Evolutionary conservation across 805 yeast species (phyloP).

Genomic region (Nakazawaea ishiwadae): DNA sequence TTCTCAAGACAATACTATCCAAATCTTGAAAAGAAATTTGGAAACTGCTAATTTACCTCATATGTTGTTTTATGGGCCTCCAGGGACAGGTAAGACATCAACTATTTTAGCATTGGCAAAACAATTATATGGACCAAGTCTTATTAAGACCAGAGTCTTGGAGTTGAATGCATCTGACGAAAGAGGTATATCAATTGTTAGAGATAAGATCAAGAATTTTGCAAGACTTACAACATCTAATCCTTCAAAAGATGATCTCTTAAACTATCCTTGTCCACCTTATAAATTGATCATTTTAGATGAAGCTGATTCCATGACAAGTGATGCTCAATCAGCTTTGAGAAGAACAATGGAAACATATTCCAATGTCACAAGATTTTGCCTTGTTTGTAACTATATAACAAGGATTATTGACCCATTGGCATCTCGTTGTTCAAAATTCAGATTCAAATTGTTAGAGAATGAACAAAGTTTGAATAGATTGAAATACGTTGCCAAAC

Average conservation of each 20-base stretch:
- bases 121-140: conserved; percentile 70
- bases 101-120: conserved; percentile 80
- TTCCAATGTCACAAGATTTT: conserved; percentile 86
- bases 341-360: conserved; percentile 93
- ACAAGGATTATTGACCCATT: conserved; percentile 95
- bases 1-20: conserved; percentile 87
- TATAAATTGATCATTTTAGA: conserved; percentile 88
- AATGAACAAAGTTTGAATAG: conserved; percentile 65
- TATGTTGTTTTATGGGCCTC: conserved; percentile 90
- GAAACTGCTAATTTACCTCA: conserved; percentile 84
- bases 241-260: conserved; percentile 64
- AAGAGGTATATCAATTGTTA: conserved; percentile 82
- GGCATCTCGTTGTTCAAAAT: conserved; percentile 94
- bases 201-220: conserved; percentile 81
- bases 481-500: conserved; percentile 52
- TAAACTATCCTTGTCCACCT: conserved; percentile 91
- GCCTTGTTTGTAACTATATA: conserved; percentile 92
- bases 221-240: conserved; percentile 83
- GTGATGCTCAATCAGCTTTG: conserved; percentile 93
- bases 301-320: conserved; percentile 97
- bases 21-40: conserved; percentile 73
- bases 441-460: conserved; percentile 80
- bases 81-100: conserved; percentile 91
- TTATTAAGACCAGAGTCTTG: conserved; percentile 65
- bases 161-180: conserved; percentile 90